Conservation (phyloP, 352 stramenopile species). For the Phytopythium vexans region DNA sequence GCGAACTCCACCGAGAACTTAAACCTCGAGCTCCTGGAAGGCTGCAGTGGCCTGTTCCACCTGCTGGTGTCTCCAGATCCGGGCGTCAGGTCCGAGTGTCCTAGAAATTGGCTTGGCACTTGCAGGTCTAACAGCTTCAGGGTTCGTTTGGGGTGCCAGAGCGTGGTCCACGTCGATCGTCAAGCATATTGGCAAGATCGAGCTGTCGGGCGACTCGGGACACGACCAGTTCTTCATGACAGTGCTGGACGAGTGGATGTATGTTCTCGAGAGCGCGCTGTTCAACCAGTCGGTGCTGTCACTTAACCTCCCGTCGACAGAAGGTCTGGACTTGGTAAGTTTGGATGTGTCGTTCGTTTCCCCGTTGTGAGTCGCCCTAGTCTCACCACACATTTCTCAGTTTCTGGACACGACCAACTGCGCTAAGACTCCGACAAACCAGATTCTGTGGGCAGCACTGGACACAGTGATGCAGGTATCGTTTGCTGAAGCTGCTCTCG, state of each 20-base stretch:
- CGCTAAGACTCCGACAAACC: conserved; percentile 75
- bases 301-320: conserved; percentile 63
- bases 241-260: conserved; percentile 88
- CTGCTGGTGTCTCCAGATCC: conserved; percentile 77
- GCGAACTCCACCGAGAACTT: conserved; percentile 32
- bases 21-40: conserved; percentile 42
- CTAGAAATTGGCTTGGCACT: background rate
- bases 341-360: background rate
- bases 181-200: conserved; percentile 50
- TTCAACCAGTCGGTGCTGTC: conserved; percentile 72
- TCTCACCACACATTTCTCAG: conserved; percentile 24
- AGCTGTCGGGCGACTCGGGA: conserved; percentile 44
- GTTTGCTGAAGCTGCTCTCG: background rate
- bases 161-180: conserved; percentile 62
- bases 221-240: conserved; percentile 51
- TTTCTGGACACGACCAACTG: conserved; percentile 73
- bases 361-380: background rate
- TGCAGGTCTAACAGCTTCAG: background rate
- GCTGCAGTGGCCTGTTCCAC: conserved; percentile 70
- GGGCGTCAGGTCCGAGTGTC: conserved; percentile 49
- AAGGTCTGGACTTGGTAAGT: conserved; percentile 66
- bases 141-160: conserved; percentile 20
- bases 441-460: conserved; percentile 76
- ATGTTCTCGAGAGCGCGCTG: conserved; percentile 69
- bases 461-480: conserved; percentile 83